phyloP scores from a whole-genome alignment of 495 filamentous ascomycete genomes.

The Aspergillus saccharolyticus region DNA sequence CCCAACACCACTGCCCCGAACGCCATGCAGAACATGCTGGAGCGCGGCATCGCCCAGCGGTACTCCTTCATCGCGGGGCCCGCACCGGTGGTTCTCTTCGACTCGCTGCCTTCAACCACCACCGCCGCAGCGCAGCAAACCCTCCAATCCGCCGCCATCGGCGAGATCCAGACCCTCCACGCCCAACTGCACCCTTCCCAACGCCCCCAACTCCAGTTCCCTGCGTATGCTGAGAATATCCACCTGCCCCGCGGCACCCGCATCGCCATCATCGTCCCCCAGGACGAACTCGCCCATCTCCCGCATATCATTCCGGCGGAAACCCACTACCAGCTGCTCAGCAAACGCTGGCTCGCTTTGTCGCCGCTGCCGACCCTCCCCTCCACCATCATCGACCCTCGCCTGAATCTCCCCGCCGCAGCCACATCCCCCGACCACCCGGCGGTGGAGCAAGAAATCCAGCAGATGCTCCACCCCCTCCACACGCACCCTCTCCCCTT shows the following conservation, averaged over 20 bases:
- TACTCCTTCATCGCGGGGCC: conserved; percentile 6
- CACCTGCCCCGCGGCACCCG: neutral
- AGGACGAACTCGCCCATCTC: conserved; percentile 3
- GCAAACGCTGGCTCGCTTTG: conserved; percentile 10
- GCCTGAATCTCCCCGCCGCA: no score
- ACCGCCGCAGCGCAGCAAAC: neutral
- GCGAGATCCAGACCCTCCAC: neutral
- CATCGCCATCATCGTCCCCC: conserved; percentile 1
- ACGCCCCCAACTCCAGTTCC: conserved; percentile 1
- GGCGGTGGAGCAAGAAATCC: neutral
- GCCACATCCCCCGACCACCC: neutral
- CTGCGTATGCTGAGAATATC: neutral
- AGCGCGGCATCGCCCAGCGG: conserved; percentile 1
- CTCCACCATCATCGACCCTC: conserved; percentile 9
- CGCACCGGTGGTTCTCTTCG: conserved; percentile 5
- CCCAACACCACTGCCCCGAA: neutral
- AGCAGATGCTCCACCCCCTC: conserved; percentile 1
- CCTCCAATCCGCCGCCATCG: neutral
- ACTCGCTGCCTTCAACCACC: neutral
- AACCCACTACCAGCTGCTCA: conserved; percentile 6
- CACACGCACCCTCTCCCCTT: neutral
- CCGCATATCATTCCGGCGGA: conserved; percentile 3
- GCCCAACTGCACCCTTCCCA: conserved; percentile 2
- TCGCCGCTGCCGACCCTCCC: conserved; percentile 5
- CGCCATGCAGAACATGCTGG: neutral